Base-by-base conservation (phyloP, 1,139 yeast genomes). In the Saccharomyces hybrid region DNA sequence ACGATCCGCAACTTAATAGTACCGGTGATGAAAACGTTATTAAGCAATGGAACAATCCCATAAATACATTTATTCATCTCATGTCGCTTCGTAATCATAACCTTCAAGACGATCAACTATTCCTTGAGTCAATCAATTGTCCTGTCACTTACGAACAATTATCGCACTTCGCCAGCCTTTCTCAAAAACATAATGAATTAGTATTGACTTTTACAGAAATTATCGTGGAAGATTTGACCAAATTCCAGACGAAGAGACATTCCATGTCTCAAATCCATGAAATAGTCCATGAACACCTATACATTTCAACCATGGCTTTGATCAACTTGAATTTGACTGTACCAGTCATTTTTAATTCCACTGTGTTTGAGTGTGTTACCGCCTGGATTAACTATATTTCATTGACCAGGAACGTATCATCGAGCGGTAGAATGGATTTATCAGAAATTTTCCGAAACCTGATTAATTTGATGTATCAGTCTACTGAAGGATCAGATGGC, bases 191-290 rank as follows among this genome's bases (percentile, higher is more conserved):
- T 48, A 67, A 70, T 50, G 60, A 60, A 38, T 52, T 73, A 26
- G 29, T 69, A n/a, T 55, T 75, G 26, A 57, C 64, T 13, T 77
- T 78, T 55, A 71, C 78, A 2, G 75, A 83, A 26, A 80, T 81
- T 16, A 62, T 83, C 0, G 79, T 78, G 0, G 90, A 84, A 63
- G 90, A 85, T 58, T 54, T 69, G 48, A 60, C 63, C 6, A 69
- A 69, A 54, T 60, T 57, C 38, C 71, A 68, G 52, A 57, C 68
- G 0, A 60, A 57, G 41, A 66, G 63, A 53, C 60, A 60, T 48
- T 55, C 62, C 3, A 56, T 65, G 56, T 57, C 66, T 5, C 59
- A 62, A 44, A 61, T 68, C 34, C 64, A 64, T 55, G 59, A 60
- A 49, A 53, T 65, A 41, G 66, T 69, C 26, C 70, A 65, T 57